Conservation (phyloP, 2,329 filamentous ascomycete species). For the Ilyonectria sp. region DNA sequence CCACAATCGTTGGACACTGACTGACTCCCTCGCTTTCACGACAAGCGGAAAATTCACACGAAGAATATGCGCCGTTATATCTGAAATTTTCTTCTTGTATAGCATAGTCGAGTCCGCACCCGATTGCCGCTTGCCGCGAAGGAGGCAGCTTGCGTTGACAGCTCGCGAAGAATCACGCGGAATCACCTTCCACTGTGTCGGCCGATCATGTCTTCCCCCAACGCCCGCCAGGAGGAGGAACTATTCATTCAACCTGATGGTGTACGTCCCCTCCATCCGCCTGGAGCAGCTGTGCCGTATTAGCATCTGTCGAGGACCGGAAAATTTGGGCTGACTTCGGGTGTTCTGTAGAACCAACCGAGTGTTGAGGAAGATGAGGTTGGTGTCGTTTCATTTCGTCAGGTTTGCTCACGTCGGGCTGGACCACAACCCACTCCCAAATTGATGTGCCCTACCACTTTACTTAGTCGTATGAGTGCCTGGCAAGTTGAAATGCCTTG, state of each 20-base stretch:
- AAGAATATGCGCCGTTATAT: not conserved
- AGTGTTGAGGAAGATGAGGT: constrained; percentile 40
- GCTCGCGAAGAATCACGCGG: no score
- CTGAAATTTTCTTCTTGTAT: not conserved
- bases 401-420: no score
- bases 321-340: constrained; percentile 21
- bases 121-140: no score
- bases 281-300: not conserved
- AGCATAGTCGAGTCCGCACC: no score
- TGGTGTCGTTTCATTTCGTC: constrained; percentile 4
- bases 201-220: constrained; percentile 21
- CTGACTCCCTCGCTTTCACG: not conserved
- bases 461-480: not conserved
- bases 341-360: constrained; percentile 24
- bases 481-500: not conserved
- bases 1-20: not conserved
- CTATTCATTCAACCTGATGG: constrained; percentile 35
- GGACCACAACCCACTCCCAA: no score
- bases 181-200: no score
- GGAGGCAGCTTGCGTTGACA: no score
- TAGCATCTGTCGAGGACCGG: constrained; percentile 8
- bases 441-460: not conserved
- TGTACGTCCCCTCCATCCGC: constrained; percentile 14
- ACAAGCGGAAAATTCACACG: not conserved
- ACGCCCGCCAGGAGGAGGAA: constrained; percentile 30